Evolutionary conservation across 2,329 filamentous ascomycete genomes (phyloP), one percentile per base, ranked within the genome.

Genomic region (Cladobotryum mycophilum): DNA sequence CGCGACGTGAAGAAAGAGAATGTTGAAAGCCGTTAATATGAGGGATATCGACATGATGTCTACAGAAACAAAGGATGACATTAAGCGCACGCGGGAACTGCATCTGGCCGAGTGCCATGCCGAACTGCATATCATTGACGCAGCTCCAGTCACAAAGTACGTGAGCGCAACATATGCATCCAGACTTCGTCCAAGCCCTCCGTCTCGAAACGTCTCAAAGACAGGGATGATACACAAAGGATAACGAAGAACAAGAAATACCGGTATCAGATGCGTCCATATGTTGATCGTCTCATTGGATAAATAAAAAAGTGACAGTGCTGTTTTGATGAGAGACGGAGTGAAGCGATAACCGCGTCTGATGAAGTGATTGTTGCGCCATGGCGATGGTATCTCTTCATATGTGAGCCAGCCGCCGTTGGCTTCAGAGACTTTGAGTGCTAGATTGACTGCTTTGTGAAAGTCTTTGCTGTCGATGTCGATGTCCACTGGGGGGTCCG

Each of bases 221-320:
- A 25, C 37, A 13, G 15, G 9, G 9, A 38, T 17, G 30, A 6
- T 11, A 15, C 13, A 25, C 22, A 18, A 9, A 5, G 30, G 17
- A 14, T 40, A 47, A 3, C 25, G 25, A 6, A 47, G 20, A 18
- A 38, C 17, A 38, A 38, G 36, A n/a, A 38, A 38, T 5, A 7
- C 17, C 7, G 34, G 34, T 5, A 47, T 15, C 7, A 47, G 45
- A 37, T 47, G 45, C 4, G 45, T 25, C 45, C 45, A 47, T 35
- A 41, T 47, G 36, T 47, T 47, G 45, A 41, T 22, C 13, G 45
- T 25, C 22, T 41, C 45, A 40, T 47, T 47, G 12, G 30, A 33
- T 8, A 47, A 14, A 9, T 20, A 20, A 20, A 47, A 38, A 4
- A 47, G 22, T 6, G 45, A 47, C 12, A n/a, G 17, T 20, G 38